phyloP scores from a whole-genome alignment of 108 stramenopile genomes.

The Cyclotella choctawhatcheeana region DNA sequence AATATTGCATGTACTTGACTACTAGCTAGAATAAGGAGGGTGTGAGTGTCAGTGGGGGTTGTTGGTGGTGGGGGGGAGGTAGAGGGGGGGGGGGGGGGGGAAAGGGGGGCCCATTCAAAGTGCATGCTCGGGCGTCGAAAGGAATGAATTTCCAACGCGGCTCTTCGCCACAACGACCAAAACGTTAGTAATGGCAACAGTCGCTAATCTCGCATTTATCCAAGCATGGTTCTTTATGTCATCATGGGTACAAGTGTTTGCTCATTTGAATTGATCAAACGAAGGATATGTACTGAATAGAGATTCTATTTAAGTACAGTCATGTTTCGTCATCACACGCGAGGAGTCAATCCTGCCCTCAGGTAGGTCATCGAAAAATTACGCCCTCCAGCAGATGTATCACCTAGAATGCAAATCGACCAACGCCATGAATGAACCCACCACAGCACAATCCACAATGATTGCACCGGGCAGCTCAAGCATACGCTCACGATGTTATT shows the following conservation, averaged over 20 bases:
- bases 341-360: not conserved
- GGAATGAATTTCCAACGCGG: slow-evolving; percentile 38
- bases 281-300: slow-evolving; percentile 38
- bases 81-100: slow-evolving; percentile 3
- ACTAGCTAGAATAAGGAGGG: too few relatives aligned
- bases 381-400: not conserved
- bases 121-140: slow-evolving; percentile 37
- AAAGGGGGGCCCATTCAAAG: slow-evolving; percentile 44
- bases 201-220: slow-evolving; percentile 46
- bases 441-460: too few relatives aligned
- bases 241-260: slow-evolving; percentile 32
- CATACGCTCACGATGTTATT: too few relatives aligned
- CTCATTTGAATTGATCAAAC: slow-evolving; percentile 39
- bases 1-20: not conserved
- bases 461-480: too few relatives aligned
- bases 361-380: not conserved
- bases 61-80: not conserved
- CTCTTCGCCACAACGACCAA: slow-evolving; percentile 42
- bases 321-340: not conserved
- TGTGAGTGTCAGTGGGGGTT: too few relatives aligned
- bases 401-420: not conserved
- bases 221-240: slow-evolving; percentile 31
- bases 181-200: not conserved
- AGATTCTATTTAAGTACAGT: slow-evolving; percentile 50
- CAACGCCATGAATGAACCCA: not conserved